A percentile compares a stretch with the other conserved stretches of the same genome.
phyloP scores from a whole-genome alignment of 2,329 filamentous ascomycete genomes.

The Immersiporthe knoxdaviesiana region DNA sequence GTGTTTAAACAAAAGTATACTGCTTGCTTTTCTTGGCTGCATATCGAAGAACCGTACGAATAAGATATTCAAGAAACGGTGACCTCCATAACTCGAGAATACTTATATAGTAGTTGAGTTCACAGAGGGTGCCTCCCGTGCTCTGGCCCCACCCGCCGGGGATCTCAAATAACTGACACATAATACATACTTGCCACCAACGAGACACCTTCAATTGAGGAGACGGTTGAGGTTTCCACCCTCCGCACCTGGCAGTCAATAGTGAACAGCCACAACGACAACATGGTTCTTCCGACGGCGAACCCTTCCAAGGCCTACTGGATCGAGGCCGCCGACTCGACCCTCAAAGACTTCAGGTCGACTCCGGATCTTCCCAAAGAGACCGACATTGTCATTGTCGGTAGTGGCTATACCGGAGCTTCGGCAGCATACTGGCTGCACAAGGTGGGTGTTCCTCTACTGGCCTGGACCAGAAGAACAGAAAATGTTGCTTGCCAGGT shows the following conservation, averaged over 20 bases:
- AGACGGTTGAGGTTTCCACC: not conserved
- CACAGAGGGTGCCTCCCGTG: not conserved
- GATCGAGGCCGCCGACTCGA: slow-evolving; percentile 30
- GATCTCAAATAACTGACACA: not conserved
- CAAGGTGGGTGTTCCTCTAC: slow-evolving; percentile 18
- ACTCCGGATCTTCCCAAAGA: slow-evolving; percentile 26
- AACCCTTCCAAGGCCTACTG: slow-evolving; percentile 31
- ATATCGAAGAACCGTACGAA: not conserved
- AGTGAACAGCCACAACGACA: not conserved
- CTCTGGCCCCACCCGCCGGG: not conserved
- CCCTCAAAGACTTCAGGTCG: slow-evolving; percentile 24
- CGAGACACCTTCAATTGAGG: not conserved
- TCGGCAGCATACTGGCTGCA: slow-evolving; percentile 37
- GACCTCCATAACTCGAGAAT: not conserved
- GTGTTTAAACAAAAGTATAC: not conserved
- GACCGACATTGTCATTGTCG: slow-evolving; percentile 34
- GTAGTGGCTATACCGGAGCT: slow-evolving; percentile 34
- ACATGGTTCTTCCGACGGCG: slow-evolving; percentile 29
- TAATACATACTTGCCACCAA: not conserved
- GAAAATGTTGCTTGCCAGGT: not conserved
- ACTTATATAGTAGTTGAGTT: not conserved
- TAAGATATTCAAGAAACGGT: not conserved
- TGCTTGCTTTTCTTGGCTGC: not conserved
- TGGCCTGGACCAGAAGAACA: not conserved
- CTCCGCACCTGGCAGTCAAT: no score